Evolutionary conservation across 805 yeast species (phyloP).

Genomic region (Hanseniaspora hatyaiensis): DNA sequence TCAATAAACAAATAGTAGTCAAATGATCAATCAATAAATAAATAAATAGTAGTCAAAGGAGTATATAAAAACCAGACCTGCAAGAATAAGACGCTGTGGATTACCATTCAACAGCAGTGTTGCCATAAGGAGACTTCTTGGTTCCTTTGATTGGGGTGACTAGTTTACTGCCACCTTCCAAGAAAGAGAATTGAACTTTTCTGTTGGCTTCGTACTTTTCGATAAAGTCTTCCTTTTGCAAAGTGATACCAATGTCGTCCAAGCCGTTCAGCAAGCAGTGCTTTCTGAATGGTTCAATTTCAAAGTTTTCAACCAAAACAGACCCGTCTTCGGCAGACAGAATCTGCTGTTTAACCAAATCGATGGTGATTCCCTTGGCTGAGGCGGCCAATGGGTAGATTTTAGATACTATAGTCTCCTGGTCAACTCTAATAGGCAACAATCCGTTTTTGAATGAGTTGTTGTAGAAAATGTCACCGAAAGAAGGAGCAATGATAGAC

Average conservation of each 20-base stretch:
- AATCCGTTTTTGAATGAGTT: conserved; percentile 94
- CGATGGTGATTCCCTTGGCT: conserved; percentile 61
- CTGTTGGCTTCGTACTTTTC: conserved; percentile 62
- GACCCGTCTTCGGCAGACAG: conserved; percentile 47
- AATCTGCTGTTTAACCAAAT: conserved; percentile 78
- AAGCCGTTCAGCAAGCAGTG: conserved; percentile 90
- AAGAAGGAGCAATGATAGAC: conserved; percentile 92
- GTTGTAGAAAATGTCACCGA: conserved; percentile 96
- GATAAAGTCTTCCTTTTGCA: conserved; percentile 76
- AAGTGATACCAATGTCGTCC: conserved; percentile 91
- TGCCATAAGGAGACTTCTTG: conserved; percentile 56
- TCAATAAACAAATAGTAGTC: not conserved
- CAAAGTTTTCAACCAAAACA: conserved; percentile 70
- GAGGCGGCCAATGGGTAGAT: conserved; percentile 69
- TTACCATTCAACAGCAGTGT: conserved; percentile 66
- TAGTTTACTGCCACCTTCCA: conserved; percentile 74
- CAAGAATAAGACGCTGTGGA: not conserved
- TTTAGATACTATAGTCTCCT: conserved; percentile 56
- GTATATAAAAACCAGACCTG: not conserved
- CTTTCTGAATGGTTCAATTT: conserved; percentile 82
- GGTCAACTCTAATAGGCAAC: conserved; percentile 83
- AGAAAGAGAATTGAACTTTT: conserved; percentile 72
- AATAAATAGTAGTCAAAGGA: conserved; percentile 1
- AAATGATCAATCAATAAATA: not conserved
- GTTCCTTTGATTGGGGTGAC: conserved; percentile 56